Base-by-base conservation (phyloP, 768 basidiomycete genomes). In the Lentinula aciculospora region DNA sequence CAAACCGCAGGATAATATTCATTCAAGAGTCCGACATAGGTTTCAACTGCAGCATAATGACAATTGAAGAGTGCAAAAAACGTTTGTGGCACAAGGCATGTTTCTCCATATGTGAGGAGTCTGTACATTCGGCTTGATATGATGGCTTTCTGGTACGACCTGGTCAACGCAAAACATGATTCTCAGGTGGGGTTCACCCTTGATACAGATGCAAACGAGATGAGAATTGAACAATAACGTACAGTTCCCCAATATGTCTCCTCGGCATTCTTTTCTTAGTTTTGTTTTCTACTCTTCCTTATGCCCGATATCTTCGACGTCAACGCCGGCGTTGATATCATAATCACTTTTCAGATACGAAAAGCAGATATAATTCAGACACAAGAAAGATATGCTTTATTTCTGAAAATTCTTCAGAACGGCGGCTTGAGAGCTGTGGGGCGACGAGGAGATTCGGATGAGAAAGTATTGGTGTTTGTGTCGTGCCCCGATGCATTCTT, bases 391-490 rank as follows among this genome's bases (percentile, higher is more conserved):
- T 94, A 93, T 66, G 71, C 73, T 15, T 74, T 76, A 4, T 78
- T 94, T 42, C 73, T 89, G 23, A 72, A 81, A 15, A 78, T 78
- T 0, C 79, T 94, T 21, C 80, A 73, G 12, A 72, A 76, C 10
- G 83, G 83, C 3, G 86, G 87, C 3, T 71, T 94, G 51, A 79
- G 79, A 53, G 88, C 85, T 0, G 86, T 88, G 1, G 89, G 89
- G 12, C 77, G 89, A 60, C 76, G 85, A 19, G 92, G 92, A 19
- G 86, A 88, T 64, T 79, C 79, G 8, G 72, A 88, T 54, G 88
- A 86, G 1, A 84, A 92, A 62, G 68, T 94, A 6, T 74, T 94
- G 3, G 73, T 97, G 5, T 84, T 97, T 58, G 82, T 97, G 9
- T 76, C 77, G 8, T 92, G 90, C 61, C 83, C 88, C 0, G 74